Conservation (phyloP, 305 asterid genomes). For the Solanum hybrid region DNA sequence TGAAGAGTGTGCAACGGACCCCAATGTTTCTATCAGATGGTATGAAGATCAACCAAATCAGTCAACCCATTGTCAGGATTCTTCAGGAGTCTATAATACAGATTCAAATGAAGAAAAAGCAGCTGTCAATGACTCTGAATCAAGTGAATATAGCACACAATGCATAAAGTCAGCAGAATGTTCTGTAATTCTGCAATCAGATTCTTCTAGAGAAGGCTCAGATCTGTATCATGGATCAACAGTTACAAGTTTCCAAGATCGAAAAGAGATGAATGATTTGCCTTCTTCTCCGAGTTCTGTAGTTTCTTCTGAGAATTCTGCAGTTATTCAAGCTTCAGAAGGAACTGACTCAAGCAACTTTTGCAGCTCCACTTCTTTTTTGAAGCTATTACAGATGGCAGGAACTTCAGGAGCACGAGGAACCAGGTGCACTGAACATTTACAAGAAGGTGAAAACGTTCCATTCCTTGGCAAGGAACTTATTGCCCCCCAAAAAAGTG, state of each 20-base stretch:
- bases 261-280: slow-evolving; percentile 47
- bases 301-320: slow-evolving; percentile 58
- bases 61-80: slow-evolving; percentile 23
- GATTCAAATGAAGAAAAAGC: slow-evolving; percentile 26
- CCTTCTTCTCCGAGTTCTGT: slow-evolving; percentile 65
- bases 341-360: slow-evolving; percentile 32
- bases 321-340: slow-evolving; percentile 38
- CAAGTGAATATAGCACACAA: slow-evolving; percentile 20
- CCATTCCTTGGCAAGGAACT: slow-evolving; percentile 22
- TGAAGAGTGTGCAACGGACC: slow-evolving; percentile 32
- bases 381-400: slow-evolving; percentile 57
- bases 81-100: slow-evolving; percentile 22
- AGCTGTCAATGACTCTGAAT: slow-evolving; percentile 17
- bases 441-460: slow-evolving; percentile 23
- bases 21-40: slow-evolving; percentile 35
- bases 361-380: slow-evolving; percentile 34
- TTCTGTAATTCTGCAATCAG: slow-evolving; percentile 24
- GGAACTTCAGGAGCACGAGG: slow-evolving; percentile 36
- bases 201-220: slow-evolving; percentile 30
- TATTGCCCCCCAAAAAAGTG: slow-evolving; percentile 48
- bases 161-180: slow-evolving; percentile 22
- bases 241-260: slow-evolving; percentile 29
- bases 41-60: slow-evolving; percentile 31
- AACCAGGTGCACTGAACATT: slow-evolving; percentile 25
- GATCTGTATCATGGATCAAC: slow-evolving; percentile 33